Evolutionary conservation across 2,329 filamentous ascomycete genomes (phyloP).

Genomic region (Fusarium fujikuroi): DNA sequence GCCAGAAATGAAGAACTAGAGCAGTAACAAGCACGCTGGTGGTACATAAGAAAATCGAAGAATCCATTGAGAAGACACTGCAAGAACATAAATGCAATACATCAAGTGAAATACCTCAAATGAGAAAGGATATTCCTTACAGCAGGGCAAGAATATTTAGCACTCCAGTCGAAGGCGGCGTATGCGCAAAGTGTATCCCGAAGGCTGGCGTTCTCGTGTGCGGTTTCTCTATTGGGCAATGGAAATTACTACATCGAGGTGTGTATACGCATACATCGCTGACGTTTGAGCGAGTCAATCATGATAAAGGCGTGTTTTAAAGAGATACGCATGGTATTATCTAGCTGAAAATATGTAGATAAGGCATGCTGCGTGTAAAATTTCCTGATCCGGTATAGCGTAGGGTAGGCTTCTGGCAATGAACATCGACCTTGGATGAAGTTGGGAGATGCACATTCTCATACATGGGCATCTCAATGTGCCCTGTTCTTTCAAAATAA

Average conservation of each 20-base stretch:
- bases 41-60: rapidly evolving
- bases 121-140: too few species aligned
- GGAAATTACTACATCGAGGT: rapidly evolving
- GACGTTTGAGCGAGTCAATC: too few species aligned
- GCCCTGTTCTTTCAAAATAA: too few species aligned
- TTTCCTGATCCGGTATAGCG: not conserved
- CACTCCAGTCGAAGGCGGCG: rapidly evolving
- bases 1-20: not conserved
- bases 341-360: not conserved
- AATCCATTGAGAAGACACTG: rapidly evolving
- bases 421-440: rapidly evolving
- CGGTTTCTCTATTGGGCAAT: not conserved
- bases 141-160: not conserved
- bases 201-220: not conserved
- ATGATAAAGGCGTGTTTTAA: too few species aligned
- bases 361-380: not conserved
- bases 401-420: not conserved
- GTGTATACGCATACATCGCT: rapidly evolving
- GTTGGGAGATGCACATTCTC: too few species aligned
- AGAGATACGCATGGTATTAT: too few species aligned
- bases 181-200: rapidly evolving
- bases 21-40: not conserved
- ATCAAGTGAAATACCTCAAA: too few species aligned
- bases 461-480: rapidly evolving
- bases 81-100: too few species aligned